Conservation (phyloP, 73 alveolate genomes). For the Uronychia binucleata region DNA sequence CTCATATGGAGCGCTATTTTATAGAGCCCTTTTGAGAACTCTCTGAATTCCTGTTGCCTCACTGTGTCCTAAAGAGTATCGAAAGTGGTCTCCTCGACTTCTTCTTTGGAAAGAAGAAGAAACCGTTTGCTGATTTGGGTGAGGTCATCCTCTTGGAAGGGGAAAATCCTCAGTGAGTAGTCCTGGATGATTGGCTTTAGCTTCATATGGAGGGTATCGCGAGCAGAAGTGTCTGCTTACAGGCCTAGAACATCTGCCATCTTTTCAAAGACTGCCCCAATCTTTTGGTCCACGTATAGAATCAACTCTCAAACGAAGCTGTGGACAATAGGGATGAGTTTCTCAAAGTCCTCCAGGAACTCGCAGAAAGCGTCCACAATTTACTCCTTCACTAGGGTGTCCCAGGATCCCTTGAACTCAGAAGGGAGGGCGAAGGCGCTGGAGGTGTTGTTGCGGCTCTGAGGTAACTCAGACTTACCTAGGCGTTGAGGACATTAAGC, state of each 20-base stretch:
- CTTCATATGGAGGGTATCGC: slow-evolving; percentile 12
- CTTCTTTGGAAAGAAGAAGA: background rate
- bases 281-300: background rate
- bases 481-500: background rate
- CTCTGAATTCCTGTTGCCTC: slow-evolving; percentile 13
- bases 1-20: slow-evolving; percentile 34
- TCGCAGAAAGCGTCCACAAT: slow-evolving; percentile 32
- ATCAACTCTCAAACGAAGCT: slow-evolving; percentile 1
- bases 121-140: too few relatives aligned
- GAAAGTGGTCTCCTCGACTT: background rate
- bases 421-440: slow-evolving; percentile 33
- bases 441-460: slow-evolving; percentile 42
- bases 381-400: slow-evolving; percentile 15
- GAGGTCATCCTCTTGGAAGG: slow-evolving; percentile 2
- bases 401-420: slow-evolving; percentile 47
- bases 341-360: slow-evolving; percentile 14
- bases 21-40: slow-evolving; percentile 12
- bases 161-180: slow-evolving; percentile 7
- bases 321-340: slow-evolving; percentile 24
- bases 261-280: background rate
- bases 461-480: background rate
- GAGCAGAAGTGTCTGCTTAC: background rate
- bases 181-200: slow-evolving; percentile 26
- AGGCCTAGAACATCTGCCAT: background rate
- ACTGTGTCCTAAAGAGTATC: slow-evolving; percentile 30